Conservation (phyloP, 2,329 filamentous ascomycete genomes). For the Hysterium pulicare region DNA sequence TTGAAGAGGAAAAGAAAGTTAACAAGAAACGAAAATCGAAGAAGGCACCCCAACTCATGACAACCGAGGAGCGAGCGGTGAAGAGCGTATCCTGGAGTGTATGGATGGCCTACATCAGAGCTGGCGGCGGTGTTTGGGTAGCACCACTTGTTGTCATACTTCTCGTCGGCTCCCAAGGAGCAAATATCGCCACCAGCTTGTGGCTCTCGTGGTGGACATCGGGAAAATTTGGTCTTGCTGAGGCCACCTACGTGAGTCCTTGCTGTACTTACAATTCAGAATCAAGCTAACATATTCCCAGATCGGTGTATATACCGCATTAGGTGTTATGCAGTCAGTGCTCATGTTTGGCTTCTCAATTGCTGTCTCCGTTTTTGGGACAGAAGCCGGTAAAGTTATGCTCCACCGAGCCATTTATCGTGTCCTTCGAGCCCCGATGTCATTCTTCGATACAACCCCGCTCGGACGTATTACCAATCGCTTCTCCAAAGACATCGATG, state of each 20-base stretch:
- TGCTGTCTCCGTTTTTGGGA: constrained; percentile 72
- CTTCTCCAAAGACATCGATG: constrained; percentile 91
- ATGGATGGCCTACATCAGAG: constrained; percentile 72
- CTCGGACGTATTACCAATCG: constrained; percentile 93
- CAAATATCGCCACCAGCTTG: constrained; percentile 82
- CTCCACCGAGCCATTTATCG: constrained; percentile 74
- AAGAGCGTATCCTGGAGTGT: constrained; percentile 76
- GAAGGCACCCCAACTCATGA: constrained; percentile 64
- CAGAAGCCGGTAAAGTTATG: constrained; percentile 77
- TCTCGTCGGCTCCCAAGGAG: constrained; percentile 70
- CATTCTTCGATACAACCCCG: constrained; percentile 96
- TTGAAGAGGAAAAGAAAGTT: constrained; percentile 62
- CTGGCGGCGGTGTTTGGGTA: constrained; percentile 69
- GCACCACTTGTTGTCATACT: constrained; percentile 62
- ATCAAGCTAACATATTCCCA: constrained; percentile 39
- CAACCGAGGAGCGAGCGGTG: constrained; percentile 67
- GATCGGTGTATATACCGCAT: constrained; percentile 65
- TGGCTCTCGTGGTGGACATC: constrained; percentile 96
- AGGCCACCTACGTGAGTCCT: constrained; percentile 66
- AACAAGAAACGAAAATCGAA: constrained; percentile 41
- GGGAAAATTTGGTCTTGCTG: constrained; percentile 65
- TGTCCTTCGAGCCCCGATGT: constrained; percentile 69
- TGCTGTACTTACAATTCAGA: constrained; percentile 9
- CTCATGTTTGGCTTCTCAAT: constrained; percentile 81
- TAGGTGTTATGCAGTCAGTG: constrained; percentile 68